Base-by-base conservation (phyloP, 441 rosid species). In the Populus hybrid region DNA sequence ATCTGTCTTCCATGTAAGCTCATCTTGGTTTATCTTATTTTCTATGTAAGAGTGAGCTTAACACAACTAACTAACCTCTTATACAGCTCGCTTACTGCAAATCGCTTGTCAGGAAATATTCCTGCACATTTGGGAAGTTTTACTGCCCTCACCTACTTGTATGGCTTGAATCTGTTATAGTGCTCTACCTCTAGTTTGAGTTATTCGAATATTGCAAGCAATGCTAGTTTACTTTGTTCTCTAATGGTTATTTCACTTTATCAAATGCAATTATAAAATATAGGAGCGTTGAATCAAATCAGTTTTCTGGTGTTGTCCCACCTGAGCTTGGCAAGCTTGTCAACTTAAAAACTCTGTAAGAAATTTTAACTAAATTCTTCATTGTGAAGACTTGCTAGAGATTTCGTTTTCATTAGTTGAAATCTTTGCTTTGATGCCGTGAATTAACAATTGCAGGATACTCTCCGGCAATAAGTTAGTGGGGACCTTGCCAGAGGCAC, bases 251-350 rank as follows among this genome's bases (percentile, higher is more conserved):
- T 30, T 30, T 30, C 32, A 30, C 32, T 30, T 30, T 30, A 30
- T 30, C 32, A 30, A 2, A 30, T 30, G 3, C 32, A 30, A 30
- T 30, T 11, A 34, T 24, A 23, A 65, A 34, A 63, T 36, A 8
- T 26, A 78, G 80, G 76, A 72, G 70, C 65, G 36, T 78, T 6
- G 76, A 72, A 36, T 24, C 53, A 71, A 78, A 72, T 38, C 80
- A 66, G 18, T 66, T 78, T 35, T 30, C 35, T 73, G 80, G 80
- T 3, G 35, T n/a, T 28, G 5, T 78, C 9, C 80, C 80, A 46
- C 24, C 8, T 6, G 72, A 78, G 16, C 76, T 78, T 30, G 80
- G 72, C 32, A 50, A 78, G 6, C 18, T 78, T 35, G 10, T 35
- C n/a, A 65, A 3, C 67, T 66, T 78, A 50, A 6, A 6, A 0